These are phyloP conservation scores for Mycosarcoma mackinlayi DNA, from an alignment of 1,284 basidiomycete species.

Conservation along the genomic window DNA sequence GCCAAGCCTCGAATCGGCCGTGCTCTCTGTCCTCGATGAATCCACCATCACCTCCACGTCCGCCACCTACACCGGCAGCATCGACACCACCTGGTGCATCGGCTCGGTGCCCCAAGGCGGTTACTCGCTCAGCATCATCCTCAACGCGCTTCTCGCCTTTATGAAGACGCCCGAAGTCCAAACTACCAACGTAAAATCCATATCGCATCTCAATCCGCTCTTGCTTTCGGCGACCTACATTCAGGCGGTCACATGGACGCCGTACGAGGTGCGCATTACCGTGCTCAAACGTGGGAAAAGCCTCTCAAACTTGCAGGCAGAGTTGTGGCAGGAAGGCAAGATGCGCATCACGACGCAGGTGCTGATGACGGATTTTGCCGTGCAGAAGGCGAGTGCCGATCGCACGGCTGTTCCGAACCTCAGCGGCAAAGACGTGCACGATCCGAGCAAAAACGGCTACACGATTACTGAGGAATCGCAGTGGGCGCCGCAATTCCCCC, in stretches of 20 bases:
- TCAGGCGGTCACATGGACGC: constrained; percentile 27
- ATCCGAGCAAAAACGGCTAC: constrained; percentile 32
- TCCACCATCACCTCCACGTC: constrained; percentile 17
- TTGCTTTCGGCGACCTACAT: constrained; percentile 40
- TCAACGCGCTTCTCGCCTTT: constrained; percentile 46
- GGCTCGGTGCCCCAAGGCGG: constrained; percentile 47
- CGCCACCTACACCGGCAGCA: constrained; percentile 16
- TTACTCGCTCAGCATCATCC: constrained; percentile 45
- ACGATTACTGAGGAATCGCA: constrained; percentile 16
- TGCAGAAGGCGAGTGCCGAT: constrained; percentile 19
- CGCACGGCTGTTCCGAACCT: background rate
- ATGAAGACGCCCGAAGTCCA: constrained; percentile 32
- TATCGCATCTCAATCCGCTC: constrained; percentile 35
- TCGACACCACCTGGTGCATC: constrained; percentile 49
- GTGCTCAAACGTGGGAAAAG: constrained; percentile 42
- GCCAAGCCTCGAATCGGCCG: constrained; percentile 27
- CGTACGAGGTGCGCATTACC: constrained; percentile 13
- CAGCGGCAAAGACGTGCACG: constrained; percentile 3
- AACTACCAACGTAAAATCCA: constrained; percentile 22
- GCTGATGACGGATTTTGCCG: constrained; percentile 34
- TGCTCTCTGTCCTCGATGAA: constrained; percentile 17
- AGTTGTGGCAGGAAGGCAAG: constrained; percentile 26
- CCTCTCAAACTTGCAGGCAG: constrained; percentile 42
- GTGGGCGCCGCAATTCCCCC: constrained; percentile 31
- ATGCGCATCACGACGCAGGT: constrained; percentile 39